A percentile compares a stretch with the other conserved stretches of the same genome.
These are phyloP conservation scores for Fusarium sp. DNA, from an alignment of 2,329 filamentous ascomycete genomes.

Conservation along the genomic window DNA sequence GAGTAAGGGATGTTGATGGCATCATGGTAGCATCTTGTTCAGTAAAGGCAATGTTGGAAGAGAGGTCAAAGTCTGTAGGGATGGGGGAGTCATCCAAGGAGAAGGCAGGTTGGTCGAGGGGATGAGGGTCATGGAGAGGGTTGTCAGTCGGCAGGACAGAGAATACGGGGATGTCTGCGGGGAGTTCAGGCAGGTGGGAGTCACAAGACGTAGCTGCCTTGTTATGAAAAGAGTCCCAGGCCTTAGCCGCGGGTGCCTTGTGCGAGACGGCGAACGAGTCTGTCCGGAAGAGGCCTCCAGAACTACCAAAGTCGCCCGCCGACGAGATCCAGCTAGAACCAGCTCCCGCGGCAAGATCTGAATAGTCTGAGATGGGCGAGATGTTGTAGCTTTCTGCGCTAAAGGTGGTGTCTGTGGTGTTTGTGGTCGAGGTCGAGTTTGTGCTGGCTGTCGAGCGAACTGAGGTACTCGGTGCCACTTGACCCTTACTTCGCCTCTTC, in stretches of 20 bases:
- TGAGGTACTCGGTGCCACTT: conserved; percentile 60
- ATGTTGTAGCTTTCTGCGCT: conserved; percentile 56
- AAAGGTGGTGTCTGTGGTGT: conserved; percentile 54
- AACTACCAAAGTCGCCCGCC: conserved; percentile 53
- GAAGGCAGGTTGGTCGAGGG: conserved; percentile 52
- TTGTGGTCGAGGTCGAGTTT: conserved; percentile 51
- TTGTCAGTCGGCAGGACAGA: conserved; percentile 47
- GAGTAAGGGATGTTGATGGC: conserved; percentile 19
- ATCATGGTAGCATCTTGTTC: conserved; percentile 45
- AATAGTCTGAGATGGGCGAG: conserved; percentile 60
- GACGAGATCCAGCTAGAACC: conserved; percentile 61
- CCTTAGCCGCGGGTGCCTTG: conserved; percentile 41
- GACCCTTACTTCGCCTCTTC: conserved; percentile 53
- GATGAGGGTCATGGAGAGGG: conserved; percentile 43
- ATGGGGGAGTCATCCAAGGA: conserved; percentile 51
- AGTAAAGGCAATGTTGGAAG: conserved; percentile 53
- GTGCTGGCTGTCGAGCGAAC: conserved; percentile 58
- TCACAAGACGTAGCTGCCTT: conserved; percentile 45
- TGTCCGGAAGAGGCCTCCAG: conserved; percentile 47
- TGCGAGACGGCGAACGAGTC: conserved; percentile 39
- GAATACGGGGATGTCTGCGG: conserved; percentile 55
- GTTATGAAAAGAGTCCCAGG: conserved; percentile 44
- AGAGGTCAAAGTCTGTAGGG: conserved; percentile 50
- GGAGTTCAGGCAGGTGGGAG: conserved; percentile 55
- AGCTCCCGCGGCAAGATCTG: conserved; percentile 51